Evolutionary conservation across 179 eudicot species (phyloP), one percentile per base, ranked within the genome.

Genomic region (Beta lomatogona): DNA sequence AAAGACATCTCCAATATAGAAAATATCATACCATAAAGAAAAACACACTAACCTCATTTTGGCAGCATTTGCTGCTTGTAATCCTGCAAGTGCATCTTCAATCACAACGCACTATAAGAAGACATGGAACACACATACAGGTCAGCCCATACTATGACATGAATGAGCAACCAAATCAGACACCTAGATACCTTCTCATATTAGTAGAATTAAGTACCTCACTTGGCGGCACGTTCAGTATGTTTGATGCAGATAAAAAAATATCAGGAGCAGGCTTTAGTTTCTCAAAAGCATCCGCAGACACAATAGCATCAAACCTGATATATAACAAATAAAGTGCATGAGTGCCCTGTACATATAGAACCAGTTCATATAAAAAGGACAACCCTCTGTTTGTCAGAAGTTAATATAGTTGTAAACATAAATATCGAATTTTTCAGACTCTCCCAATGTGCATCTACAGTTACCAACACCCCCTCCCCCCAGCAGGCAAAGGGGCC

Each of bases 261-360:
- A 96, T 94, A 84, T 96, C 99, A 84, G 99, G 99, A 81, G 98
- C 92, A 86, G 99, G 99, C 86, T 96, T 96, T 83, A 96, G 78
- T 52, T 92, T 96, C 87, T 96, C 96, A 84, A 96, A 96, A 31
- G 97, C 95, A 91, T 96, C 99, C 78, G 98, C 99, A 73, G 99
- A 96, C 77, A 96, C 97, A 88, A 96, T 94, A 71, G 99, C 97
- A 87, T 96, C 98, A 84, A 96, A 96, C 91, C 99, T 96, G 92
- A 71, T 58, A 83, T 60, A 70, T 54, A 76, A 13, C 50, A 31
- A 74, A 66, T 67, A 61, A 45, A 58, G 28, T 36, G 41, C 73
- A 83, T 71, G 73, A 81, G 61, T n/a, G 71, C 60, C 13, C 54
- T 57, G 73, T 73, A 54, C 64, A 53, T 8, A 12, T 10, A 25